phyloP scores from a whole-genome alignment of 805 yeast genomes.

The Saturnispora sanitii region DNA sequence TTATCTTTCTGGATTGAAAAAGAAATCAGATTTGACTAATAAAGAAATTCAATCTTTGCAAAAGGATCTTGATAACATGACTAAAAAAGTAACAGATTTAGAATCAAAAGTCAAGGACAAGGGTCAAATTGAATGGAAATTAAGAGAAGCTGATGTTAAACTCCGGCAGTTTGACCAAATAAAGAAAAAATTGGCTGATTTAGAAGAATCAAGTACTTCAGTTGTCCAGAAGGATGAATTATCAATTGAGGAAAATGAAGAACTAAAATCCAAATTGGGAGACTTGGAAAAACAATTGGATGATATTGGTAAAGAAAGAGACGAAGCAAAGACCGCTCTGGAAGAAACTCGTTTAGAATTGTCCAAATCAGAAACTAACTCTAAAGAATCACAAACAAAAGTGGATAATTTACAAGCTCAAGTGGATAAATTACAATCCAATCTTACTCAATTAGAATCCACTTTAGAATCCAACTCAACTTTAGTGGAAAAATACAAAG shows the following conservation, averaged over 20 bases:
- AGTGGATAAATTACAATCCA: constrained; percentile 11
- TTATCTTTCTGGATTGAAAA: constrained; percentile 52
- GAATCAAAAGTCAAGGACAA: constrained; percentile 5
- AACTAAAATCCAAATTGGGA: not conserved
- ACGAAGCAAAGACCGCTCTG: not conserved
- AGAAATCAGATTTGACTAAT: constrained; percentile 50
- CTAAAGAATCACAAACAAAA: constrained; percentile 1
- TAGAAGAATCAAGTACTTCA: too few relatives aligned
- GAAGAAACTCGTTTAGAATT: too few relatives aligned
- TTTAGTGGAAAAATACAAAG: constrained; percentile 19
- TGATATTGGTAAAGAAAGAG: not conserved
- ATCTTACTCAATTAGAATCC: constrained; percentile 7
- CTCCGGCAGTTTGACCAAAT: not conserved
- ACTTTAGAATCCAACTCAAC: constrained; percentile 19
- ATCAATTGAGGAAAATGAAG: not conserved
- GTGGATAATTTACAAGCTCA: constrained; percentile 2
- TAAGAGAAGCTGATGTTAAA: constrained; percentile 26
- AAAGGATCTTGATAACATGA: constrained; percentile 15
- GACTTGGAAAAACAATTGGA: not conserved
- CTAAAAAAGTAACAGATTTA: constrained; percentile 11
- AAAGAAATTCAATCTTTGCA: constrained; percentile 51
- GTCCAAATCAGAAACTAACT: not conserved
- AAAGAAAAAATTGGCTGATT: not conserved
- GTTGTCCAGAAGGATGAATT: too few relatives aligned
- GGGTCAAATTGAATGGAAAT: constrained; percentile 10